Evolutionary conservation across 306 rosid species (phyloP).

Genomic region (Ziziphus jujuba): DNA sequence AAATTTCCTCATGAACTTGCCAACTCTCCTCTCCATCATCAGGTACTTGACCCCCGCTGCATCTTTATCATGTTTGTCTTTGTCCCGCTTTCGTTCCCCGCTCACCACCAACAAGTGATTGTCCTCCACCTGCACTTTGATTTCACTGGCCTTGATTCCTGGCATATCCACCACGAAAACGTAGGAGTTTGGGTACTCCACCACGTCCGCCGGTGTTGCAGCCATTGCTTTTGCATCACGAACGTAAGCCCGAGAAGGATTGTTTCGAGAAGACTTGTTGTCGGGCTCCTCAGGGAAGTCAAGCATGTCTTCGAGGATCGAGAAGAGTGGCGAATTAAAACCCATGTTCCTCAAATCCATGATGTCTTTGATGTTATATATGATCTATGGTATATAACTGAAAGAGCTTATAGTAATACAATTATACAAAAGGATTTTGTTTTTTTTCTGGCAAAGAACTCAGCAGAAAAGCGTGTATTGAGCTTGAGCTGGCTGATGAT

Average conservation of each 20-base stretch:
- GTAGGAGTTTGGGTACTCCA: constrained; percentile 46
- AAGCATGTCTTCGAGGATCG: constrained; percentile 43
- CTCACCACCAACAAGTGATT: constrained; percentile 52
- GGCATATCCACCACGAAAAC: constrained; percentile 70
- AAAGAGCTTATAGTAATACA: no score
- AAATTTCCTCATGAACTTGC: constrained; percentile 63
- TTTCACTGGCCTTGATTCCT: constrained; percentile 56
- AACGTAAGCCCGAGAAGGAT: constrained; percentile 42
- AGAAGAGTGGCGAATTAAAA: constrained; percentile 42
- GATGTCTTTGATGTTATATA: background rate
- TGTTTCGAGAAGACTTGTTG: constrained; percentile 37
- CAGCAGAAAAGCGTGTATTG: no score
- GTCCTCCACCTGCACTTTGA: constrained; percentile 69
- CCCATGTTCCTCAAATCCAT: constrained; percentile 60
- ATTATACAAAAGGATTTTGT: no score
- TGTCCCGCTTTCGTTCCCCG: constrained; percentile 63
- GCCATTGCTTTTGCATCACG: constrained; percentile 80
- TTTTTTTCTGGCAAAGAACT: no score
- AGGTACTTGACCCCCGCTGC: constrained; percentile 46
- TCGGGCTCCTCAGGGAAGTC: constrained; percentile 35
- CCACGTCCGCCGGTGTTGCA: constrained; percentile 65
- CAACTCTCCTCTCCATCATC: constrained; percentile 66
- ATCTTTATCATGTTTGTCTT: constrained; percentile 57
- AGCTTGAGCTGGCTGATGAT: background rate
- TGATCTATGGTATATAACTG: no score